Percentiles rank a stretch among this genome's conserved stretches.
These are phyloP conservation scores for Jamesozyma hellenica DNA, from an alignment of 805 yeast species.

Conservation along the genomic window DNA sequence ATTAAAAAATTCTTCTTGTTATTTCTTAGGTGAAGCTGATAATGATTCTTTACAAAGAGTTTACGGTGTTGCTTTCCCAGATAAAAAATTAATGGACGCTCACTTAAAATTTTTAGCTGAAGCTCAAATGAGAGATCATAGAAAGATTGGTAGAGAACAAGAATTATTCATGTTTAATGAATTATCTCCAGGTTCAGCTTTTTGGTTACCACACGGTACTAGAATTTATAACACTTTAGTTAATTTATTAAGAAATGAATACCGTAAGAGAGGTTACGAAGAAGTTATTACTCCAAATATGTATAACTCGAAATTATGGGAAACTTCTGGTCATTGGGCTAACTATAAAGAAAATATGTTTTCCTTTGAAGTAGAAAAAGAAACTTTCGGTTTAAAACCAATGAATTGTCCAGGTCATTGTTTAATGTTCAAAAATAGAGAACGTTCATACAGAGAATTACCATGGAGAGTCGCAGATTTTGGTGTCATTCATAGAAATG, in stretches of 20 bases:
- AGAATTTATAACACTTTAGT: conserved; percentile 86
- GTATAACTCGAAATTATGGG: conserved; percentile 97
- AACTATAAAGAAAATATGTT: conserved; percentile 98
- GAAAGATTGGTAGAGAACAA: conserved; percentile 93
- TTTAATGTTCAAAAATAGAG: conserved; percentile 81
- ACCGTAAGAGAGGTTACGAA: conserved; percentile 88
- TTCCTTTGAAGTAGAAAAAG: conserved; percentile 93
- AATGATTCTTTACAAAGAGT: conserved; percentile 95
- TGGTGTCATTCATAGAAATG: conserved; percentile 95
- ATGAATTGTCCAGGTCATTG: conserved; percentile 93
- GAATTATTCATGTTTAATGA: conserved; percentile 93
- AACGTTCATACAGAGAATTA: conserved; percentile 90
- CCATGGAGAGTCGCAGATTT: conserved; percentile 99
- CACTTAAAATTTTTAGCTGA: conserved; percentile 91
- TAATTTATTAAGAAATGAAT: conserved; percentile 71
- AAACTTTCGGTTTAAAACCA: conserved; percentile 87
- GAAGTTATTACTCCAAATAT: conserved; percentile 98
- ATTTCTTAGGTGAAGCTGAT: conserved; percentile 84
- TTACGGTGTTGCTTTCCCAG: conserved; percentile 98
- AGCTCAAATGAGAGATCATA: conserved; percentile 92
- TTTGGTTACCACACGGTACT: conserved; percentile 99
- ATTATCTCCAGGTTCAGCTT: conserved; percentile 94
- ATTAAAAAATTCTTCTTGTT: conserved; percentile 90
- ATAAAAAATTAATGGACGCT: conserved; percentile 89
- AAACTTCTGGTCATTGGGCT: conserved; percentile 97